Conservation (phyloP, 768 basidiomycete genomes). For the Amylocystis lapponica region DNA sequence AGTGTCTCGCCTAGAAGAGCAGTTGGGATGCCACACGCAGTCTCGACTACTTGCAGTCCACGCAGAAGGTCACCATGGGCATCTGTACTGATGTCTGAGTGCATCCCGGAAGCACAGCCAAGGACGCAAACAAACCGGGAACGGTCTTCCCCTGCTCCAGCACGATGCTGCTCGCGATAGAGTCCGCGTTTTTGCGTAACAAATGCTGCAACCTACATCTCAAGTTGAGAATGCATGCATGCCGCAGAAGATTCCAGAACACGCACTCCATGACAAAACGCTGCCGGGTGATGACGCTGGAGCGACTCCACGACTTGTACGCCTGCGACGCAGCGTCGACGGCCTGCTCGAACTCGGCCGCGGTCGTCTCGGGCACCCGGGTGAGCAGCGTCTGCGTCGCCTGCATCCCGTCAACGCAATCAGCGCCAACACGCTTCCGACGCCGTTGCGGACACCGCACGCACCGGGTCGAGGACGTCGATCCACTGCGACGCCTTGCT, state of each 20-base stretch:
- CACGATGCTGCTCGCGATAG: constrained; percentile 84
- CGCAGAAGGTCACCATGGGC: constrained; percentile 93
- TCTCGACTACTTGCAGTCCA: constrained; percentile 85
- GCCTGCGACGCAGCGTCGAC: constrained; percentile 80
- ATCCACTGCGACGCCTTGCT: constrained; percentile 76
- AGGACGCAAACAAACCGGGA: constrained; percentile 46
- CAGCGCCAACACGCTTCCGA: not conserved
- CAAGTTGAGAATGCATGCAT: not conserved
- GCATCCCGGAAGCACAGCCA: not conserved
- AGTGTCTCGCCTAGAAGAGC: constrained; percentile 87
- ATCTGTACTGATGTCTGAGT: constrained; percentile 40
- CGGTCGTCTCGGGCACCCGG: constrained; percentile 84
- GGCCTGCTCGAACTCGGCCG: constrained; percentile 74
- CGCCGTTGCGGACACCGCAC: constrained; percentile 27
- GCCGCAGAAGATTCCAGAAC: not conserved
- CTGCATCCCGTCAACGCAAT: constrained; percentile 30
- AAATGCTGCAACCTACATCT: constrained; percentile 76
- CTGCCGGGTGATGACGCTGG: constrained; percentile 83
- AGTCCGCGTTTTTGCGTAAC: constrained; percentile 80
- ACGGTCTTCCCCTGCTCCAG: constrained; percentile 95
- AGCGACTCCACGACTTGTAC: constrained; percentile 83
- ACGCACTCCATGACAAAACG: constrained; percentile 83
- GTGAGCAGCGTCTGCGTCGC: constrained; percentile 89
- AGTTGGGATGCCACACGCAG: constrained; percentile 74
- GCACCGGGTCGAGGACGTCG: constrained; percentile 85